These are phyloP conservation scores for Tylopilus sp. DNA, from an alignment of 1,284 basidiomycete species.

Conservation along the genomic window DNA sequence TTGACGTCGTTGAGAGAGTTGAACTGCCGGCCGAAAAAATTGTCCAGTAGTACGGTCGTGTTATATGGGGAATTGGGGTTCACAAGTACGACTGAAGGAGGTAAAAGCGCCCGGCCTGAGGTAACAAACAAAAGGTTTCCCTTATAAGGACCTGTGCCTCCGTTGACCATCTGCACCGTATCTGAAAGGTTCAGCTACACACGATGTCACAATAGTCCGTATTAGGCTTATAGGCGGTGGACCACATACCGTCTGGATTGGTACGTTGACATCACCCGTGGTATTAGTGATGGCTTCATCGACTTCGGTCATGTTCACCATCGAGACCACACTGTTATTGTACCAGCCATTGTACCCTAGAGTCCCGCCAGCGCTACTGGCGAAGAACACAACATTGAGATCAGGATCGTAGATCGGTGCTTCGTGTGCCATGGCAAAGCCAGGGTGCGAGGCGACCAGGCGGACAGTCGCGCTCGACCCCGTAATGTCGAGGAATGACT, in stretches of 20 bases:
- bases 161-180: not conserved
- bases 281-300: conserved; percentile 50
- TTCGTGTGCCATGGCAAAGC: conserved; percentile 80
- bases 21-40: not conserved
- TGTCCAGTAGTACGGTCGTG: not conserved
- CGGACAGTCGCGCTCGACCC: conserved; percentile 68
- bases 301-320: conserved; percentile 57
- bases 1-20: not conserved
- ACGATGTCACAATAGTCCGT: not conserved
- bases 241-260: conserved; percentile 61
- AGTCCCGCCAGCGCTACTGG: conserved; percentile 57
- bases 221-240: not conserved
- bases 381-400: conserved; percentile 70
- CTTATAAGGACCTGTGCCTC: not conserved
- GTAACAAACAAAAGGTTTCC: not conserved
- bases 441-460: conserved; percentile 66
- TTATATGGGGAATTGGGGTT: not conserved
- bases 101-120: not conserved
- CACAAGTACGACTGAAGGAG: not conserved
- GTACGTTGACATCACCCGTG: conserved; percentile 60
- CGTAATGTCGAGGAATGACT: conserved; percentile 68
- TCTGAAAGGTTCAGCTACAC: conserved; percentile 58
- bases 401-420: conserved; percentile 72
- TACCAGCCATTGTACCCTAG: conserved; percentile 54
- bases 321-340: conserved; percentile 58